Conservation (phyloP, 768 basidiomycete genomes). For the Hericium alpestre region DNA sequence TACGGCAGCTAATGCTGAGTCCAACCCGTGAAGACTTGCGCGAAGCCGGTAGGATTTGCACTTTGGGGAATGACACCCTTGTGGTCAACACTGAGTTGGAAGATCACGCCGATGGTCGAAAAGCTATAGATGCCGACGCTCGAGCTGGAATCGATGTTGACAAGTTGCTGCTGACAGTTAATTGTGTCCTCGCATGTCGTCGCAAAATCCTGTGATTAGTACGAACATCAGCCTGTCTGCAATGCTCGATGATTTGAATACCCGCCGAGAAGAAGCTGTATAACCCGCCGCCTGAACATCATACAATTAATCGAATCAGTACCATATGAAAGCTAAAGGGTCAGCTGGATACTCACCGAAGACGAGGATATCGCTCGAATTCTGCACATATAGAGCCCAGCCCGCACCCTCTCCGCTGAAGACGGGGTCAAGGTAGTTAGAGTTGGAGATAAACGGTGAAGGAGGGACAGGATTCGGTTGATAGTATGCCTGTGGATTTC, state of each 20-base stretch:
- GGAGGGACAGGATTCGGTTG: conserved; percentile 52
- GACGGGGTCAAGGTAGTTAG: conserved; percentile 42
- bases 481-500: conserved; percentile 49
- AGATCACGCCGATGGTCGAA: conserved; percentile 45
- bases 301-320: no score
- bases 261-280: conserved; percentile 58
- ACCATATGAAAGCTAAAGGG: no score
- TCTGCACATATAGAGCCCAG: conserved; percentile 46
- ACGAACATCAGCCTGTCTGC: no score
- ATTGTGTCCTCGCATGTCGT: conserved; percentile 29
- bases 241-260: not conserved
- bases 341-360: conserved; percentile 26
- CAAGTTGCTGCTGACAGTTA: conserved; percentile 48
- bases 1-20: conserved; percentile 7
- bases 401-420: conserved; percentile 28
- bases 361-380: conserved; percentile 46
- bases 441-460: conserved; percentile 37
- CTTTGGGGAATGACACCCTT: conserved; percentile 37
- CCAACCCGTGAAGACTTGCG: conserved; percentile 20
- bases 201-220: no score
- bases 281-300: conserved; percentile 35
- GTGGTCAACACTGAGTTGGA: conserved; percentile 40
- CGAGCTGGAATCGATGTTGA: conserved; percentile 41
- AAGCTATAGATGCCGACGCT: conserved; percentile 44
- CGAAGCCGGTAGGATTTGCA: conserved; percentile 47